These are phyloP conservation scores for Zygosaccharomyces lentus DNA, from an alignment of 805 yeast genomes.

Conservation along the genomic window DNA sequence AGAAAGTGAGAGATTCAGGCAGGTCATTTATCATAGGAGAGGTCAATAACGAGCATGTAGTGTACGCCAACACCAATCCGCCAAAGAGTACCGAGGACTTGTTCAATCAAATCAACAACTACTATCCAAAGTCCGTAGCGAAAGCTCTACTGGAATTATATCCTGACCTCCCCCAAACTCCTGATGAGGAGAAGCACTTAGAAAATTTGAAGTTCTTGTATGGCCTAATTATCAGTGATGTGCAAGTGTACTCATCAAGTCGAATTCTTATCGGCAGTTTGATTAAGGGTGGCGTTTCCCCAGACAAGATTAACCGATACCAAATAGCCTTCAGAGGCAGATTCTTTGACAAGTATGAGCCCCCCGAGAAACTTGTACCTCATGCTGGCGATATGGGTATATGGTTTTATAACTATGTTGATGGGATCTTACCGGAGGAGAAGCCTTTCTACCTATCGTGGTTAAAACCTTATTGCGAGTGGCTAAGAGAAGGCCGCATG, in stretches of 20 bases:
- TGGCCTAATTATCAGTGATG: conserved; percentile 38
- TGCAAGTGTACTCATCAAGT: conserved; percentile 39
- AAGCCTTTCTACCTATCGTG: conserved; percentile 21
- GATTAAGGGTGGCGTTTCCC: conserved; percentile 14
- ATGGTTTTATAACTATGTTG: conserved; percentile 35
- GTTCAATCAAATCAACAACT: conserved; percentile 34
- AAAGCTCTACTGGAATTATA: conserved; percentile 28
- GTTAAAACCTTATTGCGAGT: conserved; percentile 33
- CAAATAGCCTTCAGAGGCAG: conserved; percentile 31
- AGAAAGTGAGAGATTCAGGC: conserved; percentile 20
- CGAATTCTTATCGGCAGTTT: conserved; percentile 37
- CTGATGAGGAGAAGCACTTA: conserved; percentile 9
- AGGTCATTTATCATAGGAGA: conserved; percentile 35
- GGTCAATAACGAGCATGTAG: conserved; percentile 34
- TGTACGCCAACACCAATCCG: conserved; percentile 33
- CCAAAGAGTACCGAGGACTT: conserved; percentile 32
- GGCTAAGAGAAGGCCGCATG: conserved; percentile 27
- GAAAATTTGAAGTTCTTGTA: conserved; percentile 25
- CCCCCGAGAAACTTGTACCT: conserved; percentile 32
- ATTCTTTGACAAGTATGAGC: conserved; percentile 21
- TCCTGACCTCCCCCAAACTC: conserved; percentile 15
- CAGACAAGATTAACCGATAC: conserved; percentile 28
- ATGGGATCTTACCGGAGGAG: conserved; percentile 30
- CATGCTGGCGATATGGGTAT: conserved; percentile 37
- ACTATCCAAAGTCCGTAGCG: conserved; percentile 34